A percentile compares a stretch with the other conserved stretches of the same genome.
Conservation (phyloP, 768 basidiomycete genomes). For the Scleroderma citrinum region DNA sequence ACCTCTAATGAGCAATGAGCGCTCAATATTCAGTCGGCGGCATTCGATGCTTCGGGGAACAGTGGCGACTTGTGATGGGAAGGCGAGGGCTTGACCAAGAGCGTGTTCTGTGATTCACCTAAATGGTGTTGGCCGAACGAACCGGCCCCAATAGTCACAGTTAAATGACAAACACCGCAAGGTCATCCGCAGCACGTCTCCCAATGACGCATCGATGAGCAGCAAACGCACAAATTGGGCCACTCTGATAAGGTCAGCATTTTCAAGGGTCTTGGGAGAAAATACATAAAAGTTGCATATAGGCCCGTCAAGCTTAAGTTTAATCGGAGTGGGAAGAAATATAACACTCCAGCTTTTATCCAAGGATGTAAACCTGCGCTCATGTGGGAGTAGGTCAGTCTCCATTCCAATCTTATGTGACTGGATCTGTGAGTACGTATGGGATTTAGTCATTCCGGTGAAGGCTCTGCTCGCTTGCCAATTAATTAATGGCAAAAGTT, state of each 20-base stretch:
- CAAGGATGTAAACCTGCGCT: conserved; percentile 4
- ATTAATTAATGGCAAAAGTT: conserved; percentile 1
- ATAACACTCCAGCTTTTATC: background rate
- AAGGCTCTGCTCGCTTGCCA: conserved; percentile 5
- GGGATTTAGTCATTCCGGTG: conserved; percentile 4
- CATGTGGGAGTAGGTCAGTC: background rate
- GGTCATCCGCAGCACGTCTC: background rate
- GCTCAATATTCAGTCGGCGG: background rate
- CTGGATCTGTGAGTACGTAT: background rate
- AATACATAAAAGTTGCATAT: conserved; percentile 18
- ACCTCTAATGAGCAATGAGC: background rate
- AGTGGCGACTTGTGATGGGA: background rate
- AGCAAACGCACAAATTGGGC: background rate
- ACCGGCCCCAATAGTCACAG: background rate
- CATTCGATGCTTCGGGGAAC: background rate
- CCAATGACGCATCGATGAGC: no score
- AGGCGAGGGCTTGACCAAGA: background rate
- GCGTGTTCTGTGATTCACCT: no score
- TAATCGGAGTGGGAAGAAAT: conserved; percentile 1
- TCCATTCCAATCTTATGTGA: background rate
- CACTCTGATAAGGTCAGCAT: conserved; percentile 9
- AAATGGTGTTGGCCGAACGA: no score
- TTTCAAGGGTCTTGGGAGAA: conserved; percentile 1
- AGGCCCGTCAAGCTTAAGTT: conserved; percentile 17
- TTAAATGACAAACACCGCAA: background rate